A percentile compares a stretch with the other conserved stretches of the same genome.
Conservation (phyloP, 2,329 filamentous ascomycete genomes). For the Scedosporium apiospermum region DNA sequence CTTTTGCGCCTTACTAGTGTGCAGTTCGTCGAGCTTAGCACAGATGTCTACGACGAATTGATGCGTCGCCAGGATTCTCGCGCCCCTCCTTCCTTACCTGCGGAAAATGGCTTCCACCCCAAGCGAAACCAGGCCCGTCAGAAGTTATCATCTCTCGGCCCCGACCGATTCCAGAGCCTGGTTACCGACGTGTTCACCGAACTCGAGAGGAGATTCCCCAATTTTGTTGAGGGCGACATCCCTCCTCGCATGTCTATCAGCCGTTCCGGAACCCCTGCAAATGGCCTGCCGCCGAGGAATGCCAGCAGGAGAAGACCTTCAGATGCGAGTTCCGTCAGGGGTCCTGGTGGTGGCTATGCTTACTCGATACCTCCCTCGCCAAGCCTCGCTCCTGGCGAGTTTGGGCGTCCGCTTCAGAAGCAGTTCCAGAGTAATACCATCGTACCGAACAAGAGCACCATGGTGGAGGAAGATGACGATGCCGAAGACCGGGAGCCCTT, state of each 20-base stretch:
- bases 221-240: slow-evolving; percentile 62
- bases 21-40: slow-evolving; percentile 95
- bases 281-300: slow-evolving; percentile 42
- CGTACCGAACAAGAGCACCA: slow-evolving; percentile 93
- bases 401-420: slow-evolving; percentile 71
- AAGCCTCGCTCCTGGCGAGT: slow-evolving; percentile 50
- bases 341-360: slow-evolving; percentile 21
- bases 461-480: slow-evolving; percentile 92
- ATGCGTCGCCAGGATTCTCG: slow-evolving; percentile 66
- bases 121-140: slow-evolving; percentile 97
- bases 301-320: slow-evolving; percentile 49
- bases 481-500: slow-evolving; percentile 52
- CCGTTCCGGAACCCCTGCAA: slow-evolving; percentile 53
- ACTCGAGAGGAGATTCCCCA: slow-evolving; percentile 79
- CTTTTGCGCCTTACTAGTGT: slow-evolving; percentile 78
- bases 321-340: slow-evolving; percentile 52
- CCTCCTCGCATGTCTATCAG: slow-evolving; percentile 57
- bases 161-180: slow-evolving; percentile 79
- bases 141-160: slow-evolving; percentile 81
- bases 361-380: slow-evolving; percentile 52
- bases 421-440: slow-evolving; percentile 94
- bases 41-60: slow-evolving; percentile 93
- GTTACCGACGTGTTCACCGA: slow-evolving; percentile 96
- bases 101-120: slow-evolving; percentile 82
- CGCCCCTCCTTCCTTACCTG: slow-evolving; percentile 40